These are phyloP conservation scores for Ceratobasidium sp. DNA, from an alignment of 1,284 basidiomycete species.

Conservation along the genomic window DNA sequence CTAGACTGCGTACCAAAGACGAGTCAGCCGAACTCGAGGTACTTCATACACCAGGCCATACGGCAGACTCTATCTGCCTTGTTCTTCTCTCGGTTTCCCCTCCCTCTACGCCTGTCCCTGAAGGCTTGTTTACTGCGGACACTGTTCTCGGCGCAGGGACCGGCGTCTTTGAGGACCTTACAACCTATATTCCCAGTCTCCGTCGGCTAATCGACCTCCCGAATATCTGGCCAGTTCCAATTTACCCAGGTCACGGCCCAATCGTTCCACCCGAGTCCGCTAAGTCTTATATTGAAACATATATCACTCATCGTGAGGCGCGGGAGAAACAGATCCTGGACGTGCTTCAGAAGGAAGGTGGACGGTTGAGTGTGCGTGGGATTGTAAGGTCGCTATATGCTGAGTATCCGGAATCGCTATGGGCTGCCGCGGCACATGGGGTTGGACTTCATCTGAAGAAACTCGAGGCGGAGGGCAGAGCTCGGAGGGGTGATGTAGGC, in stretches of 20 bases:
- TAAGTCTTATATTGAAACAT: slow-evolving; percentile 71
- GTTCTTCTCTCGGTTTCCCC: slow-evolving; percentile 61
- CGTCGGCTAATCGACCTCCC: slow-evolving; percentile 68
- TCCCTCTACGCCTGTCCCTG: slow-evolving; percentile 59
- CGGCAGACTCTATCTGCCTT: slow-evolving; percentile 85
- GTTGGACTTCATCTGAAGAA: slow-evolving; percentile 82
- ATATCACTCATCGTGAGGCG: slow-evolving; percentile 85
- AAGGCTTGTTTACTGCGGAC: slow-evolving; percentile 88
- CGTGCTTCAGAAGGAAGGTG: slow-evolving; percentile 61
- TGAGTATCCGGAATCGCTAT: slow-evolving; percentile 76
- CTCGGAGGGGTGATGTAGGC: slow-evolving; percentile 53
- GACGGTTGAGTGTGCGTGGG: slow-evolving; percentile 72
- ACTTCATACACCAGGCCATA: slow-evolving; percentile 92
- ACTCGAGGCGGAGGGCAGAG: slow-evolving; percentile 74
- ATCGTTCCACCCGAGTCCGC: slow-evolving; percentile 70
- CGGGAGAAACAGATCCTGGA: slow-evolving; percentile 84
- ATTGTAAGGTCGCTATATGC: slow-evolving; percentile 77
- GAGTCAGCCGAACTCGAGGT: slow-evolving; percentile 65
- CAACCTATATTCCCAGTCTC: slow-evolving; percentile 77
- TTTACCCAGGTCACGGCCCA: slow-evolving; percentile 93
- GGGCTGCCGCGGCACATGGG: slow-evolving; percentile 78
- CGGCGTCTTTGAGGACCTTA: slow-evolving; percentile 89
- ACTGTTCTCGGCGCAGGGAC: slow-evolving; percentile 93
- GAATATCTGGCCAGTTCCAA: slow-evolving; percentile 47
- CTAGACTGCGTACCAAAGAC: slow-evolving; percentile 51